Evolutionary conservation across 805 yeast species (phyloP).

Genomic region (Candida bentonensis): DNA sequence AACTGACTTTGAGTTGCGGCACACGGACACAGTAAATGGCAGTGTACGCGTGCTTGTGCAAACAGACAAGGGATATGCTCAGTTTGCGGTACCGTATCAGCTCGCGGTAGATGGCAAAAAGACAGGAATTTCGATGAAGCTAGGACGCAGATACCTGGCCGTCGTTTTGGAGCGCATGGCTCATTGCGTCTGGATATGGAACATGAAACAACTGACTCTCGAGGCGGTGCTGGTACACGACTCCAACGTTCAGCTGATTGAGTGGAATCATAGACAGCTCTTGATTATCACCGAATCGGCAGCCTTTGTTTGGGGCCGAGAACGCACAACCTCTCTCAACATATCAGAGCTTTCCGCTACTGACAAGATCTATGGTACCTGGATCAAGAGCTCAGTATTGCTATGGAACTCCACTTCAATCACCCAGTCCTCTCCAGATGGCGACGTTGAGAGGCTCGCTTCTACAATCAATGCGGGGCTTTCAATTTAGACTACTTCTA

Average conservation of each 20-base stretch:
- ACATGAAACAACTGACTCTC: background rate
- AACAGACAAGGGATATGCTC: background rate
- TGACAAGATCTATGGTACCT: background rate
- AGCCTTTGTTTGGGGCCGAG: background rate
- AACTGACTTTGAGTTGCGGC: background rate
- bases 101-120: background rate
- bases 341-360: too few species aligned
- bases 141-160: background rate
- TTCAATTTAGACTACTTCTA: background rate
- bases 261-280: background rate
- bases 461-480: background rate
- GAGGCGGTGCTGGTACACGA: background rate
- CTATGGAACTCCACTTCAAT: background rate
- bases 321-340: too few species aligned
- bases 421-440: background rate
- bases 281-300: background rate
- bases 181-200: background rate
- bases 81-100: background rate
- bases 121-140: background rate
- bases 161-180: background rate
- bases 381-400: background rate
- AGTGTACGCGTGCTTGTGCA: background rate
- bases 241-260: background rate
- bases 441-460: background rate
- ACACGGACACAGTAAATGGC: background rate